Evolutionary conservation across 148 eudicot species (phyloP).

Genomic region (Euryodendron excelsum): DNA sequence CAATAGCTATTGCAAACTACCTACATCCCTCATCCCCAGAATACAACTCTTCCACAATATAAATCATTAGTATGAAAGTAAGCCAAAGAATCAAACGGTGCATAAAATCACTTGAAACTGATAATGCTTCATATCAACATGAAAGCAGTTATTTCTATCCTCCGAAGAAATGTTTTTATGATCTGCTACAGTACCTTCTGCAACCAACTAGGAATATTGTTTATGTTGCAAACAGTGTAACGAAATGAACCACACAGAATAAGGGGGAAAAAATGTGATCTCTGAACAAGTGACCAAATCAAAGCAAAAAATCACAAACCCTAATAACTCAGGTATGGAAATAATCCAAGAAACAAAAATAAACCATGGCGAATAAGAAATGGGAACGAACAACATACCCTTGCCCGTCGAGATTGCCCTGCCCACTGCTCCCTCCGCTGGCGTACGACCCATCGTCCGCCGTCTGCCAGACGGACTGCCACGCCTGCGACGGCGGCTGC

Average conservation of each 20-base stretch:
- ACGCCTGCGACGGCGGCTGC: constrained; percentile 62
- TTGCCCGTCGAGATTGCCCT: constrained; percentile 53
- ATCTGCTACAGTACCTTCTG: not conserved
- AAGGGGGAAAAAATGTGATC: not conserved
- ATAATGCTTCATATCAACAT: not conserved
- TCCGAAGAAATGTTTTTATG: not conserved
- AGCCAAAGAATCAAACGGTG: not conserved
- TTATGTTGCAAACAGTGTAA: no score
- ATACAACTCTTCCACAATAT: no score
- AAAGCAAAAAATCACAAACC: not conserved
- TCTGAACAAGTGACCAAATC: not conserved
- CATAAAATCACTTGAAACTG: not conserved
- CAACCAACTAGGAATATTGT: not conserved
- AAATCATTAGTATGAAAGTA: not conserved
- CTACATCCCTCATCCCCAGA: no score
- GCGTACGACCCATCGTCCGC: constrained; percentile 50
- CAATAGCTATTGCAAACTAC: no score
- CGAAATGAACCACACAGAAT: not conserved
- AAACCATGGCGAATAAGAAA: not conserved
- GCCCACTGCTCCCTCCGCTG: constrained; percentile 34
- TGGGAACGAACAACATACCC: constrained; percentile 31
- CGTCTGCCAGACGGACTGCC: constrained; percentile 82
- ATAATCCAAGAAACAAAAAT: not conserved
- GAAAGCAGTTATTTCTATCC: not conserved
- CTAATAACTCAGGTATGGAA: not conserved